Evolutionary conservation across 495 filamentous ascomycete genomes (phyloP).

Genomic region (Penicillium ochrochloron): DNA sequence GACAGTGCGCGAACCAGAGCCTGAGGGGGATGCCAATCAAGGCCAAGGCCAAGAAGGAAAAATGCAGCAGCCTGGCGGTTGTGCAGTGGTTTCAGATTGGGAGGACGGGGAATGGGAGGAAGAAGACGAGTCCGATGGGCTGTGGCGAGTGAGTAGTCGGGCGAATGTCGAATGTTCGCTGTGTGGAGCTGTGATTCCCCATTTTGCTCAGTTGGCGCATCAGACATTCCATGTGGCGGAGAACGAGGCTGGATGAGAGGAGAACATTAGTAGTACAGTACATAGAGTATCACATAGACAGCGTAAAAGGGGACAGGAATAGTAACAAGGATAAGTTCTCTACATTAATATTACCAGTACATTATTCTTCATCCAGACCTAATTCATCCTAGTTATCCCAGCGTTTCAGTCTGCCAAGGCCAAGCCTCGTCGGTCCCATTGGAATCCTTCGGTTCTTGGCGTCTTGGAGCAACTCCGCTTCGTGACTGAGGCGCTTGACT

Average conservation of each 20-base stretch:
- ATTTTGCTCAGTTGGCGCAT: slow-evolving; percentile 76
- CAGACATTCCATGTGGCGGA: slow-evolving; percentile 62
- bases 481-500: not conserved
- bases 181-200: slow-evolving; percentile 69
- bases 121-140: slow-evolving; percentile 37
- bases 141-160: slow-evolving; percentile 13
- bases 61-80: slow-evolving; percentile 16
- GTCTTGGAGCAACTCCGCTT: not conserved
- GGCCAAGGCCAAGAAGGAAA: slow-evolving; percentile 6
- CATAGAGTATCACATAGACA: too few species aligned
- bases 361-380: not conserved
- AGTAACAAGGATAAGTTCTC: not conserved
- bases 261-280: too few species aligned
- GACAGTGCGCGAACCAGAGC: slow-evolving; percentile 30
- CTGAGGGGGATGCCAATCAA: not conserved
- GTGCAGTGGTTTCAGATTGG: slow-evolving; percentile 11
- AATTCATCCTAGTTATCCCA: not conserved
- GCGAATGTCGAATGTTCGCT: slow-evolving; percentile 51
- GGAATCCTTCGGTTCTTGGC: slow-evolving; percentile 6
- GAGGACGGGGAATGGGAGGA: slow-evolving; percentile 36
- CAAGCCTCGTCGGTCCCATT: not conserved
- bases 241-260: not conserved
- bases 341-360: not conserved
- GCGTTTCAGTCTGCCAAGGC: slow-evolving; percentile 3
- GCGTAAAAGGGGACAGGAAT: not conserved